Base-by-base conservation (phyloP, 805 yeast species). In the Myxozyma neotropica region DNA sequence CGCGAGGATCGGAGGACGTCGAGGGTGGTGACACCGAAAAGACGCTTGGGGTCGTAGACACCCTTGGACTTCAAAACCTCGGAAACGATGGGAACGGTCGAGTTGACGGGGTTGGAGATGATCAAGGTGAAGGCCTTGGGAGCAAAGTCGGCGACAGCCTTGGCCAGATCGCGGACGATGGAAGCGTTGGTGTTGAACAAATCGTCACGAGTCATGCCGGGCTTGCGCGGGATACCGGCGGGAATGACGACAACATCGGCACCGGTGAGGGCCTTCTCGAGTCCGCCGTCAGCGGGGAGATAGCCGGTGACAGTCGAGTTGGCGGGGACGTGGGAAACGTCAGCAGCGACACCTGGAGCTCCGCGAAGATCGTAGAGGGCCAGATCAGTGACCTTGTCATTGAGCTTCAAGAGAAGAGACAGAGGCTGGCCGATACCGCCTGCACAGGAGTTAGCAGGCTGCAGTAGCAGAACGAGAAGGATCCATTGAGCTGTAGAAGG, bases 171-270 rank as follows among this genome's bases (percentile, higher is more conserved):
- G 75, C 94, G 86, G 65, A 92, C 97, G 75, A 92, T 92, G 53
- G 95, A 87, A 54, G 97, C 97, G 73, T 92, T 92, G 80, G 95
- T 92, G 81, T 89, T 87, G 86, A 92, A 92, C 71, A 92, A 81
- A 75, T 92, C 97, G 75, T 92, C 97, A 82, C 97, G 88, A 73
- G 97, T 89, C 97, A 92, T 92, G 77, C 97, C 97, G 69, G 97
- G 97, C 91, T 92, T 84, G 95, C 89, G 81, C 96, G 97, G 71
- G 59, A 92, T 95, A 81, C 97, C 97, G 58, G 97, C 97, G 73
- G 97, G 97, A 77, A 92, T 89, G 67, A 92, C 83, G 66, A 92
- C 88, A 62, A 92, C 87, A 64, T 83, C 86, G 60, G 90, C 81
- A 61, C 82, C 87, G 62, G 81, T 78, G 69, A 87, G 79, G 55